These are phyloP conservation scores for Macrophomina tecta DNA, from an alignment of 2,329 filamentous ascomycete species.

Conservation along the genomic window DNA sequence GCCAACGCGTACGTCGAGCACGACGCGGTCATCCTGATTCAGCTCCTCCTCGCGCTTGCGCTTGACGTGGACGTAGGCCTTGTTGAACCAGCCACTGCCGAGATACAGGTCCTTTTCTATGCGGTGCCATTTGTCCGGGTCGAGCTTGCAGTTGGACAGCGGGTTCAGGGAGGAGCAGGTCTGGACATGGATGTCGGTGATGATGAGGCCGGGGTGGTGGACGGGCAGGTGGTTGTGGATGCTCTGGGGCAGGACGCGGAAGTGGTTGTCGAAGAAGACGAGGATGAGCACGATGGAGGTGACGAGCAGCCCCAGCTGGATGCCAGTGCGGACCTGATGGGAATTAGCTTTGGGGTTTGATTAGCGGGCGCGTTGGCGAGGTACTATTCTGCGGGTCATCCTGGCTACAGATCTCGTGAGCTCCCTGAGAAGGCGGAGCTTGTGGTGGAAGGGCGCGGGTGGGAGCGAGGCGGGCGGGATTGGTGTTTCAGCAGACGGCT, in stretches of 20 bases:
- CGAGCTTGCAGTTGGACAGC: conserved; percentile 77
- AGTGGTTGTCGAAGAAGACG: conserved; percentile 86
- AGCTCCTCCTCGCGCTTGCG: conserved; percentile 88
- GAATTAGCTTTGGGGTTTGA: conserved; percentile 20
- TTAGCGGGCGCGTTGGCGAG: conserved; percentile 28
- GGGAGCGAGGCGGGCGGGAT: conserved; percentile 8
- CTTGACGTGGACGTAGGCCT: conserved; percentile 81
- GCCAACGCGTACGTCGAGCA: conserved; percentile 79
- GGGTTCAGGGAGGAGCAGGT: conserved; percentile 76
- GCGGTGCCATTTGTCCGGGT: conserved; percentile 76
- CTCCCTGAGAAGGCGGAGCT: conserved; percentile 20
- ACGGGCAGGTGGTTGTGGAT: conserved; percentile 84
- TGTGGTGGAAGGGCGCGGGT: neutral
- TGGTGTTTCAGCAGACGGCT: conserved; percentile 27
- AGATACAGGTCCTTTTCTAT: conserved; percentile 91
- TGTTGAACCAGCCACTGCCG: conserved; percentile 72
- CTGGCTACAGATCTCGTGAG: conserved; percentile 28
- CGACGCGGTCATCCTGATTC: conserved; percentile 73
- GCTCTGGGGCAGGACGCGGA: conserved; percentile 81
- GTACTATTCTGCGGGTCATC: conserved; percentile 50
- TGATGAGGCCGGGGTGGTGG: conserved; percentile 81
- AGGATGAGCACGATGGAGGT: conserved; percentile 70
- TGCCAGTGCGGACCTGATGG: conserved; percentile 63
- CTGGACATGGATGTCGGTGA: conserved; percentile 82
- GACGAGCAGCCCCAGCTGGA: conserved; percentile 74